Evolutionary conservation across 2,329 filamentous ascomycete species (phyloP).

Genomic region (Colletotrichum horii): DNA sequence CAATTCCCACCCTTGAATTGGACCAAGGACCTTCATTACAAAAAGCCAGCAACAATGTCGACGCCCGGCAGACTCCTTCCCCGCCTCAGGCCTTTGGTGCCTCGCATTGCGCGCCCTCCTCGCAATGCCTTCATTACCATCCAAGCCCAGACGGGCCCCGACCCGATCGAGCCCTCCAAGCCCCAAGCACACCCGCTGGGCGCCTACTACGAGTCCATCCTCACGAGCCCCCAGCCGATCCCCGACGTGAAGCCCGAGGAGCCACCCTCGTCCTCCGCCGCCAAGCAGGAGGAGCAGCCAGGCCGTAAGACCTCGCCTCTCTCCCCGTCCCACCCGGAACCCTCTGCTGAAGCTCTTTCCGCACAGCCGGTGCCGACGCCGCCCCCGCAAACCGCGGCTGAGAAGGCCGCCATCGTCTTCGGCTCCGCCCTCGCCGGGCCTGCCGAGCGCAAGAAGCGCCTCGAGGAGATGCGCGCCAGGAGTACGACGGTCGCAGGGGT

Average conservation of each 20-base stretch:
- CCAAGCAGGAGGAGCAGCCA: constrained; percentile 26
- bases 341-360: constrained; percentile 24
- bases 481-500: constrained; percentile 78
- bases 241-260: constrained; percentile 47
- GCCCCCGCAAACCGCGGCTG: constrained; percentile 53
- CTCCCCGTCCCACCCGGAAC: constrained; percentile 13
- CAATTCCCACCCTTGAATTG: not conserved
- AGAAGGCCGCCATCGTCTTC: constrained; percentile 75
- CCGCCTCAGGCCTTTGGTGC: constrained; percentile 32
- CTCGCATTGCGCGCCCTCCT: constrained; percentile 29
- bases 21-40: not conserved
- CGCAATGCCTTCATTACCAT: constrained; percentile 29
- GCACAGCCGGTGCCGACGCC: constrained; percentile 32
- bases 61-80: constrained; percentile 33
- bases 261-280: constrained; percentile 44
- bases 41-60: constrained; percentile 32
- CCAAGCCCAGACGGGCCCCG: constrained; percentile 29
- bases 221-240: constrained; percentile 50
- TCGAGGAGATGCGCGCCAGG: constrained; percentile 61
- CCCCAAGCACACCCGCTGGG: constrained; percentile 56
- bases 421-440: constrained; percentile 80
- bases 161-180: constrained; percentile 29
- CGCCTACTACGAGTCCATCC: constrained; percentile 63
- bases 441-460: constrained; percentile 67
- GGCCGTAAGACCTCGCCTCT: constrained; percentile 26